Percentiles rank a stretch among this genome's conserved stretches.
phyloP scores from a whole-genome alignment of 1,284 basidiomycete species.

The Leccinum pachyderme region DNA sequence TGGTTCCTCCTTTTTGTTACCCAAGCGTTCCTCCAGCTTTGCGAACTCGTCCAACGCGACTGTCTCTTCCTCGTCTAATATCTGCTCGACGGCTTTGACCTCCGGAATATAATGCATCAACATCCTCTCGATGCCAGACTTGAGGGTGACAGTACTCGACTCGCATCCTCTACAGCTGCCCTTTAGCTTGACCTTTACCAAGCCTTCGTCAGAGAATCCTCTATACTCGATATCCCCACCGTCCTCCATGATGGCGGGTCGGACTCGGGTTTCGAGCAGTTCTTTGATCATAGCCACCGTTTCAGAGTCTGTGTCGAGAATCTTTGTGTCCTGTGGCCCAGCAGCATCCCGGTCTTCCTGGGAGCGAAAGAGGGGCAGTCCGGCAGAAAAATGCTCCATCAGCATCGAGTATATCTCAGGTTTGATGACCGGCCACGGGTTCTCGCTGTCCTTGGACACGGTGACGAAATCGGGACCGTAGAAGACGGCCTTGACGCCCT shows the following conservation, averaged over 20 bases:
- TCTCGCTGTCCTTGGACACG: conserved; percentile 87
- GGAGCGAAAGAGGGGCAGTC: conserved; percentile 80
- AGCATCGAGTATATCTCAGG: conserved; percentile 98
- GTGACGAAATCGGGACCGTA: conserved; percentile 99
- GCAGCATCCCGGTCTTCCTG: conserved; percentile 75
- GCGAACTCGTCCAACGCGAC: conserved; percentile 89
- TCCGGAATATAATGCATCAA: conserved; percentile 99
- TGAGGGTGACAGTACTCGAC: conserved; percentile 91
- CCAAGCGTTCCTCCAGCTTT: conserved; percentile 84
- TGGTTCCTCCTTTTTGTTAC: conserved; percentile 35
- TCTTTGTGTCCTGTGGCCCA: conserved; percentile 92
- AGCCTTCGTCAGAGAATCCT: conserved; percentile 64
- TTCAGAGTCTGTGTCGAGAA: conserved; percentile 95
- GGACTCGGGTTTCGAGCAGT: conserved; percentile 89
- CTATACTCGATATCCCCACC: conserved; percentile 88
- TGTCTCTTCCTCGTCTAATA: conserved; percentile 88
- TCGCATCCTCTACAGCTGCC: conserved; percentile 95
- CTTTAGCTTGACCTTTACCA: conserved; percentile 89
- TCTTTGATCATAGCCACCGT: conserved; percentile 99
- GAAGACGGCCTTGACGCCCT: conserved; percentile 87
- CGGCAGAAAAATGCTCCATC: conserved; percentile 97
- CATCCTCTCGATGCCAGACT: conserved; percentile 97
- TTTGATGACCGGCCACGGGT: conserved; percentile 88
- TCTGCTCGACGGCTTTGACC: conserved; percentile 96
- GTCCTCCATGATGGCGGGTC: conserved; percentile 96